Conservation (phyloP, 176 grass and related monocot genomes). For the Oropetium thomaeum region DNA sequence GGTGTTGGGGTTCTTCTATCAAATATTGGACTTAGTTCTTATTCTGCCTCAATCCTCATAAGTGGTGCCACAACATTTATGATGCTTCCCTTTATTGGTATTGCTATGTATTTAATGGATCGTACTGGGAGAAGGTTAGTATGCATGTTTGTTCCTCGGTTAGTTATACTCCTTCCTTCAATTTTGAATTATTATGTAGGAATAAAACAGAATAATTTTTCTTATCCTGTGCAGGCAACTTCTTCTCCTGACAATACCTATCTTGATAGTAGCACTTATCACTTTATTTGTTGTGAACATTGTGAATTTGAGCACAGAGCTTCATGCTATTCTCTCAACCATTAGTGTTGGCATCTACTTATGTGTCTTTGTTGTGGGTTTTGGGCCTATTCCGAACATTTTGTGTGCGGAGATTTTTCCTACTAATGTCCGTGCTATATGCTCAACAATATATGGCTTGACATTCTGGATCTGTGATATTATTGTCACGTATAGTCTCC, state of each 20-base stretch:
- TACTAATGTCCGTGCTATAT: constrained; percentile 48
- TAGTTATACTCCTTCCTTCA: background rate
- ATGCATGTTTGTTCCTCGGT: no score
- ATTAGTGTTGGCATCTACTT: constrained; percentile 48
- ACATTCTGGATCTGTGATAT: constrained; percentile 61
- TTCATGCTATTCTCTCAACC: constrained; percentile 48
- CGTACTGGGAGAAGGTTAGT: background rate
- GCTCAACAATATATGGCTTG: constrained; percentile 53
- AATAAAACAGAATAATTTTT: background rate
- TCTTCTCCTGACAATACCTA: constrained; percentile 58
- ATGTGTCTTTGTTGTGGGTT: constrained; percentile 64
- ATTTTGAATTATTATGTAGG: background rate
- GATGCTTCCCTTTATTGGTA: background rate
- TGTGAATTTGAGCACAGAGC: constrained; percentile 16
- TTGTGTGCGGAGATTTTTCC: constrained; percentile 69
- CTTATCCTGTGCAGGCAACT: constrained; percentile 33
- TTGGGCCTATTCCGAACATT: constrained; percentile 67
- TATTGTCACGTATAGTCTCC: constrained; percentile 61
- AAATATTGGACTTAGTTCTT: background rate
- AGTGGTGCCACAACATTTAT: background rate
- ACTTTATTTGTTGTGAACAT: constrained; percentile 51
- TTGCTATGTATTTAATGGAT: background rate
- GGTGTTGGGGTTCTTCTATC: background rate
- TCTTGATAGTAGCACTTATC: constrained; percentile 52
- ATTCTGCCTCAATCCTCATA: background rate